Evolutionary conservation across 2,329 filamentous ascomycete species (phyloP), one percentile per base, ranked within the genome.

Genomic region (Penicillium occitanis): DNA sequence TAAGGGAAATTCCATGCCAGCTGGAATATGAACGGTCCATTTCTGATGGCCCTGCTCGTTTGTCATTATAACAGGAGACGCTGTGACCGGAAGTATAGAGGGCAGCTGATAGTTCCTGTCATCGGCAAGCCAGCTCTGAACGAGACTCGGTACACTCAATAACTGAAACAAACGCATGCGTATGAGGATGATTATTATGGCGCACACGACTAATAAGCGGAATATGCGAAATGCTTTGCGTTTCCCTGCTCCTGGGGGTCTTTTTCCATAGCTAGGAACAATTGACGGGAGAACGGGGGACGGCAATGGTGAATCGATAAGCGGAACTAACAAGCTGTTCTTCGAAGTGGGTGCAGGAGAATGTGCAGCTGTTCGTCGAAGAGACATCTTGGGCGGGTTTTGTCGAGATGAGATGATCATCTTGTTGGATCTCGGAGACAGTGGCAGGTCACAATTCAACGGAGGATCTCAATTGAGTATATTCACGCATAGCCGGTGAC

Each of bases 1-100:
- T 2, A 95, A 77, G 1, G 92, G 92, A 67, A 94, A 94, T 3
- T 83, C 80, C 55, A 84, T 81, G 66, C 83, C 84, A 6, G 84
- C 81, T 0, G 92, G 92, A 44, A 96, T 93, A 1, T 87, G 92
- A 11, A 96, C 86, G 0, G 92, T 95, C 92, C 92, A 96, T 74
- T 86, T 89, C 11, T 87, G 82, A 61, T 83, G 85, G 2, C 90
- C 90, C 53, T 83, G 81, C 30, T 81, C 79, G 77, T 93, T 90
- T 14, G 84, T 86, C 55, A 93, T 82, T 5, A 91, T 84, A 22
- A 95, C 83, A 0, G 91, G 90, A 0, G 89, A 90, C 0, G 91
- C 89, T 68, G 91, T 88, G 33, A 89, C 84, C 0, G 91, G 91
- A n/a, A 92, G 76, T 50, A 82, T 81, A 68, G 88, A 85, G 67